Base-by-base conservation (phyloP, 495 filamentous ascomycete genomes). In the Lichenothelia convexa region DNA sequence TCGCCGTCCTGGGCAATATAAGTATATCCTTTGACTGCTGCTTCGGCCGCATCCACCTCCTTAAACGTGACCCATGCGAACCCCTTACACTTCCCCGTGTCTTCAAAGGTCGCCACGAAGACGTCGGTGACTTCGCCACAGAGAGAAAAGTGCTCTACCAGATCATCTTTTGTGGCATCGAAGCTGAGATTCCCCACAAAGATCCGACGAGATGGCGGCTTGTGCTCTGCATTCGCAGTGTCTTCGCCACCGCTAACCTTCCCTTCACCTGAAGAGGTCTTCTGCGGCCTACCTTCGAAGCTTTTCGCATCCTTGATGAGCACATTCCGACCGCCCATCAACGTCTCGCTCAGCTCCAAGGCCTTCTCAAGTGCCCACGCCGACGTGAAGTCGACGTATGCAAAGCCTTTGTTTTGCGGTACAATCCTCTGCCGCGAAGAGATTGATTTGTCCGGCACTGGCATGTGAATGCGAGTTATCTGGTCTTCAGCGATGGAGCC, bases 1-100 rank as follows among this genome's bases (percentile, higher is more conserved):
- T 54, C 47, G 47, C 54, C 64, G 37, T 80, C 72, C 39, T 64
- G 61, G 29, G 24, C 34, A 5, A 75, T 59, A 46, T 70, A 64
- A 32, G 84, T 65, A 49, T 71, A 92, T 2, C 91, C 91, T 42
- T 70, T 75, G 44, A 93, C 83, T 5, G 85, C 89, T 48, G 69
- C 71, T 45, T 72, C 63, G 0, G 80, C 83, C 0, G 75, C 69
- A 15, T 78, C 74, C 13, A 82, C 44, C 18, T 83, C 74, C 50
- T 75, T 73, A 59, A 95, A 99, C 26, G 78, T 76, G 32, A 95
- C 73, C 80, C 89, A 95, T 15, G 76, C 86, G 62, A 80, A 99
- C 1, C 89, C 89, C 61, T 94, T 94, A 63, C 91, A 95, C 61
- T 95, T 95, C 18, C 89, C 91, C 26, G 75, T 73, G 49, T 99